A percentile compares a stretch with the other conserved stretches of the same genome.
phyloP scores from a whole-genome alignment of 129 eudicot species.

The Helianthus annuus region HanXRQr2.0-SUNRISE NC_035441.2:138268123-138268622 shows the following conservation, averaged over 20 bases:
- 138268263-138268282: conserved; percentile 93
- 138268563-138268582: conserved; percentile 85
- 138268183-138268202: conserved; percentile 84
- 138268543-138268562: conserved; percentile 99
- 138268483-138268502: conserved; percentile 98
- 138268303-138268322: conserved; percentile 93
- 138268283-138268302: conserved; percentile 84
- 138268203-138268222: conserved; percentile 98
- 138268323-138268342: conserved; percentile 88
- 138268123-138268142: neutral
- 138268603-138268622: conserved; percentile 67
- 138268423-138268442: conserved; percentile 54
- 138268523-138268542: conserved; percentile 99
- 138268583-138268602: conserved; percentile 76
- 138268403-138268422: neutral
- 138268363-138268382: conserved; percentile 18
- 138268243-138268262: conserved; percentile 87
- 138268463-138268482: conserved; percentile 99
- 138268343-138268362: conserved; percentile 89
- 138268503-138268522: conserved; percentile 97
- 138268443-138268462: conserved; percentile 86
- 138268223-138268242: conserved; percentile 94
- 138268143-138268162: conserved; percentile 9
- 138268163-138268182: neutral
- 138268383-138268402: conserved; percentile 17